Evolutionary conservation across 2,329 filamentous ascomycete genomes (phyloP).

Genomic region (Colletotrichum cordylinicola): DNA sequence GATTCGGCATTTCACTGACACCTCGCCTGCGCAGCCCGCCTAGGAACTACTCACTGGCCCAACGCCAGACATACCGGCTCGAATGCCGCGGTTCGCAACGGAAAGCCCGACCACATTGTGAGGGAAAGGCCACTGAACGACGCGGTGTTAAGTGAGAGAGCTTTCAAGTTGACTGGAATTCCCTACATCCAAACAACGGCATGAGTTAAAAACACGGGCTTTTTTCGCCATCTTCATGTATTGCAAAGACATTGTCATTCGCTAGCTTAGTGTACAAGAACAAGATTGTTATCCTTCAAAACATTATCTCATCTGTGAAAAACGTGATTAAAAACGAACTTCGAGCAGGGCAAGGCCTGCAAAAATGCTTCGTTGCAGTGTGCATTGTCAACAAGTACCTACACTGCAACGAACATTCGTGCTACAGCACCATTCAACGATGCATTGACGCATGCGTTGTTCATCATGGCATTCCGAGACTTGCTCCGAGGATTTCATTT

Average conservation of each 20-base stretch:
- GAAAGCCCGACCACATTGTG: slow-evolving; percentile 35
- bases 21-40: slow-evolving; percentile 15
- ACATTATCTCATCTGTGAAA: not conserved
- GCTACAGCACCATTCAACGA: not conserved
- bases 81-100: slow-evolving; percentile 25
- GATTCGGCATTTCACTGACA: fast-evolving
- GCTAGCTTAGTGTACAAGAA: not conserved
- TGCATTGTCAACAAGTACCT: not conserved
- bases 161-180: slow-evolving; percentile 52
- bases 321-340: not conserved
- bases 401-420: not conserved
- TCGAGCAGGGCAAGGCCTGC: not conserved
- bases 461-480: not conserved
- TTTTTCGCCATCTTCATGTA: not conserved
- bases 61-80: slow-evolving; percentile 40
- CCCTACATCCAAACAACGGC: slow-evolving; percentile 39
- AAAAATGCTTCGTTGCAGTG: no score
- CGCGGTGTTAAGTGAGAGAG: slow-evolving; percentile 42
- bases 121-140: slow-evolving; percentile 43
- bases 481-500: not conserved
- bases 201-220: not conserved
- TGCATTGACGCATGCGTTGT: not conserved
- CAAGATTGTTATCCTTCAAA: not conserved
- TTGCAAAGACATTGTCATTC: not conserved
- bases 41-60: slow-evolving; percentile 50